Conservation (phyloP, 805 yeast species). For the Metschnikowia vanudenii region DNA sequence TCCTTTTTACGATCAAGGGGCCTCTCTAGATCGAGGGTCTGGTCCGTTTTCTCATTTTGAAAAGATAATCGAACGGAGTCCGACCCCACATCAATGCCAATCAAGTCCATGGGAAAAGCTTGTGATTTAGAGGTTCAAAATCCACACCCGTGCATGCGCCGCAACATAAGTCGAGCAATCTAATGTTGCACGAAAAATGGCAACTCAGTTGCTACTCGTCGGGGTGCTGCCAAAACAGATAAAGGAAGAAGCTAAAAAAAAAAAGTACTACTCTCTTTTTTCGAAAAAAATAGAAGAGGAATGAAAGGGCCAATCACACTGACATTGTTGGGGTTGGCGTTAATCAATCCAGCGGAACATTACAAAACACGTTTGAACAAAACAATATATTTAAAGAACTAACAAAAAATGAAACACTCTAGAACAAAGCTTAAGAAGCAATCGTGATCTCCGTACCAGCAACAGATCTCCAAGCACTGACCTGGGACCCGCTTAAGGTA, state of each 20-base stretch:
- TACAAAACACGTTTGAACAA: too few relatives aligned
- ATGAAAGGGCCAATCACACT: too few relatives aligned
- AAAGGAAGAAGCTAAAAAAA: background rate
- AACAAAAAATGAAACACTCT: background rate
- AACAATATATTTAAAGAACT: slow-evolving; percentile 6
- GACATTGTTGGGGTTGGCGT: too few relatives aligned
- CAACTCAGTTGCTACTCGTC: background rate
- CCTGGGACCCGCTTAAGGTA: slow-evolving; percentile 43
- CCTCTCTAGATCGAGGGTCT: slow-evolving; percentile 6
- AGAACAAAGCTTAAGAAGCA: slow-evolving; percentile 12
- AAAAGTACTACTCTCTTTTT: too few relatives aligned
- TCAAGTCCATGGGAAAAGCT: slow-evolving; percentile 9
- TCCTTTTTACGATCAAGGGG: slow-evolving; percentile 9
- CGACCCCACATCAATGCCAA: slow-evolving; percentile 55
- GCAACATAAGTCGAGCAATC: background rate
- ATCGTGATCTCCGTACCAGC: slow-evolving; percentile 49
- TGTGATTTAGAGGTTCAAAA: background rate
- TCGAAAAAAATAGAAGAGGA: too few relatives aligned
- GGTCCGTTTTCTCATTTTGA: slow-evolving; percentile 19
- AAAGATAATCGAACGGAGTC: slow-evolving; percentile 45
- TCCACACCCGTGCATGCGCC: background rate
- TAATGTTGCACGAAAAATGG: too few relatives aligned
- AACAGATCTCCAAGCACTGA: slow-evolving; percentile 54
- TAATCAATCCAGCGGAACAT: too few relatives aligned
- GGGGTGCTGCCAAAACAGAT: too few relatives aligned